Evolutionary conservation across 768 basidiomycete genomes (phyloP).

Genomic region (Amanita rubescens): DNA sequence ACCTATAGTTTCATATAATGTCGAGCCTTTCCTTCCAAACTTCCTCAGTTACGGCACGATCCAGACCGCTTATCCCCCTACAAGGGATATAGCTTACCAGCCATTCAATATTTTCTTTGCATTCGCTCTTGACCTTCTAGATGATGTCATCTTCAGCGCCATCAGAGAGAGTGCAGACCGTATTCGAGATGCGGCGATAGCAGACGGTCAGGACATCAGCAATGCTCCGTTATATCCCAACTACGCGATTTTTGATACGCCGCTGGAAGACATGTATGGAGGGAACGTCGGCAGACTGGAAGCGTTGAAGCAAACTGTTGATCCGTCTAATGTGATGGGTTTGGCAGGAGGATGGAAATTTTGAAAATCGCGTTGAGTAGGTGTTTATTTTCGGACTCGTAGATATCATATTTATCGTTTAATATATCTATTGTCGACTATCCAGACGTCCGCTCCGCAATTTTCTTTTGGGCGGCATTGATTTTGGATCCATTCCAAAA

Average conservation of each 20-base stretch:
- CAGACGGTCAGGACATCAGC: slow-evolving; percentile 30
- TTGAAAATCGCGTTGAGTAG: too few species aligned
- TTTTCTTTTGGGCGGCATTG: too few species aligned
- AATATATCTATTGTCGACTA: too few species aligned
- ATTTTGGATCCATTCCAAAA: too few species aligned
- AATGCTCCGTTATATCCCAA: slow-evolving; percentile 22
- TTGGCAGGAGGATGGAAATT: slow-evolving; percentile 47
- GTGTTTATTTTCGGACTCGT: too few species aligned
- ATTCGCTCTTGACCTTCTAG: slow-evolving; percentile 14
- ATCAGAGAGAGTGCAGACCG: slow-evolving; percentile 25
- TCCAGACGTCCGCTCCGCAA: too few species aligned
- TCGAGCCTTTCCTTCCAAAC: slow-evolving; percentile 37
- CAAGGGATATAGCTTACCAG: slow-evolving; percentile 14
- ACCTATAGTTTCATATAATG: slow-evolving; percentile 27
- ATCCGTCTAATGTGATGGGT: slow-evolving; percentile 44
- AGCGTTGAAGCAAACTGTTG: slow-evolving; percentile 29
- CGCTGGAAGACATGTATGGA: slow-evolving; percentile 36
- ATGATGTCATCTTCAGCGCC: slow-evolving; percentile 25
- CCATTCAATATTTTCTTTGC: slow-evolving; percentile 22
- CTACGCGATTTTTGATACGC: slow-evolving; percentile 40
- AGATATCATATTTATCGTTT: too few species aligned
- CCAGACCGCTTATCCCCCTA: slow-evolving; percentile 39
- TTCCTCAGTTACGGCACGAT: slow-evolving; percentile 29
- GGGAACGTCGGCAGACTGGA: slow-evolving; percentile 27
- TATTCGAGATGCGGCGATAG: slow-evolving; percentile 25